These are phyloP conservation scores for Mediolabrus comicus DNA, from an alignment of 108 stramenopile species.

Conservation along the genomic window DNA sequence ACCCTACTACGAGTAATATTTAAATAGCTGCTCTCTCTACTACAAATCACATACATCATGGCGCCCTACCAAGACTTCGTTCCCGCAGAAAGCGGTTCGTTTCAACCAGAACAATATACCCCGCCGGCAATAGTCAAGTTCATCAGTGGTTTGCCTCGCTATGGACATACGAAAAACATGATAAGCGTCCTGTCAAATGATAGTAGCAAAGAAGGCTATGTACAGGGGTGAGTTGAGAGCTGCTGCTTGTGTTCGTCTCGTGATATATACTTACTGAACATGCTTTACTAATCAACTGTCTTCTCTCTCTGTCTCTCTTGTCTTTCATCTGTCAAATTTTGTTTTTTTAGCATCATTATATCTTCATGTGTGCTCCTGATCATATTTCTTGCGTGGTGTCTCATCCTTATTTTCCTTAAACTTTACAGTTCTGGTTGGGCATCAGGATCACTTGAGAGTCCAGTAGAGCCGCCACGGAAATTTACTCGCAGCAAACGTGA, in stretches of 20 bases:
- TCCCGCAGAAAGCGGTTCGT: neutral
- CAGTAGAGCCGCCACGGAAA: conserved; percentile 1
- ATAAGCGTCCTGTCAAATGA: conserved; percentile 2
- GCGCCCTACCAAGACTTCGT: neutral
- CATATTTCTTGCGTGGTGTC: conserved; percentile 19
- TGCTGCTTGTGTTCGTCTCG: neutral
- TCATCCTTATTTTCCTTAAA: conserved; percentile 13
- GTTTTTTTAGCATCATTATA: conserved; percentile 14
- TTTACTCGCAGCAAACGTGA: neutral
- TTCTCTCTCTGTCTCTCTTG: neutral
- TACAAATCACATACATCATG: neutral
- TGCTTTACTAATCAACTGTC: neutral
- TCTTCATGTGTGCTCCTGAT: conserved; percentile 31
- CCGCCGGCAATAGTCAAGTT: conserved; percentile 17
- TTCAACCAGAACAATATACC: conserved; percentile 1
- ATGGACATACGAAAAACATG: conserved; percentile 20
- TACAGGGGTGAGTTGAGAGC: conserved; percentile 30
- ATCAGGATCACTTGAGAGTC: conserved; percentile 23
- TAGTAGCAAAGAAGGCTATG: conserved; percentile 21
- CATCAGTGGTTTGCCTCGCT: conserved; percentile 20
- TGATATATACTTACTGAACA: neutral
- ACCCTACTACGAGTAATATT: no score
- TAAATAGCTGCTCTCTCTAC: no score
- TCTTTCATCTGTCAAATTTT: neutral
- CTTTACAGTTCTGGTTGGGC: conserved; percentile 12